Evolutionary conservation across 163 green algal genomes (phyloP), one percentile per base, ranked within the genome.

Genomic region (Coccomyxa subellipsoidea): DNA sequence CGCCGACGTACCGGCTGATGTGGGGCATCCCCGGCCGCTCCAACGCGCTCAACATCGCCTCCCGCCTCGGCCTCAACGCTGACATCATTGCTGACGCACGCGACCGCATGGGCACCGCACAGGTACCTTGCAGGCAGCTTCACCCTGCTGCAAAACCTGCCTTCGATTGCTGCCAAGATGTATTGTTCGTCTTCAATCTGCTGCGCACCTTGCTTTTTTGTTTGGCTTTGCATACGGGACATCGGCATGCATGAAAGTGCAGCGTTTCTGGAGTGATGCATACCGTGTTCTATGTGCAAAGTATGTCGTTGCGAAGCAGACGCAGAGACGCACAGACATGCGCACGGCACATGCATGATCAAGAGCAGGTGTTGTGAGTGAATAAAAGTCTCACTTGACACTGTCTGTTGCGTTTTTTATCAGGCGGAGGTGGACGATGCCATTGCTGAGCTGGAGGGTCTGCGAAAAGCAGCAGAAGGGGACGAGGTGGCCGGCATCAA

Each of bases 41-140:
- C 84, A 97, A 98, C 83, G 96, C 94, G 4, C 88, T 99, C 54
- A 96, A 98, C 89, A 98, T 98, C 66, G 95, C 94, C 7, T 80
- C 88, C 9, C 82, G 93, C n/a, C 84, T 98, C 72, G 95, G 95
- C 4, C 82, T 98, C 76, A 90, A 95, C 32, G 7, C 38, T 0
- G 69, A 40, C 0, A 86, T 97, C 25, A 85, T 97, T 12, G 81
- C 84, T 7, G 88, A 83, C 0, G 94, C 94, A 4, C 82, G 91
- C 31, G 34, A 72, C 5, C 85, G 88, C 31, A 82, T 97, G 73
- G 92, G 92, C 37, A 79, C 27, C 9, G 34, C 38, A 0, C 76
- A 85, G 80, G 84, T 77, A 54, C 25, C 54, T n/a, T n/a, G n/a
- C n/a, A n/a, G n/a, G n/a, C n/a, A n/a, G n/a, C n/a, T n/a, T n/a